A percentile compares a stretch with the other conserved stretches of the same genome.
Evolutionary conservation across 108 stramenopile species (phyloP).

Genomic region (Epipyxis sp.): DNA sequence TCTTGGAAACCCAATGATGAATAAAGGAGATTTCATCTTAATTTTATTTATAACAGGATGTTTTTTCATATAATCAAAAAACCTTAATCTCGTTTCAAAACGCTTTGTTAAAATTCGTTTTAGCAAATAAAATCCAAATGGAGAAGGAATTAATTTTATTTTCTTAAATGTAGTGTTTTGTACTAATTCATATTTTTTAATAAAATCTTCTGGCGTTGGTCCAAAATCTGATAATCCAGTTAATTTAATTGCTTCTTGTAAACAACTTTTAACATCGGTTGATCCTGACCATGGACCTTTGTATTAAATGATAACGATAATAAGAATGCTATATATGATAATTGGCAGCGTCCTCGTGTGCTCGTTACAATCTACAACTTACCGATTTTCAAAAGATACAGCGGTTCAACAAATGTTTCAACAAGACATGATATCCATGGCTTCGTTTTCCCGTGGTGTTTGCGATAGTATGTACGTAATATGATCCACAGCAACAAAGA

Average conservation of each 20-base stretch:
- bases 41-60: conserved; percentile 23
- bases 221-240: conserved; percentile 16
- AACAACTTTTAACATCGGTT: neutral
- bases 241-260: neutral
- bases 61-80: conserved; percentile 24
- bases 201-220: conserved; percentile 4
- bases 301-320: too few species aligned
- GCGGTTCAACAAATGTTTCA: too few species aligned
- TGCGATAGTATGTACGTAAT: too few species aligned
- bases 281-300: neutral
- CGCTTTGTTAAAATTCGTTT: neutral
- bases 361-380: too few species aligned
- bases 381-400: too few species aligned
- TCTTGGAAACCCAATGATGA: conserved; percentile 42
- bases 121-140: neutral
- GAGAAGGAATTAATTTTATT: neutral
- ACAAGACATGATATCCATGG: too few species aligned
- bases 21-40: conserved; percentile 36
- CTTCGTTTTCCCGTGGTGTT: too few species aligned
- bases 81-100: neutral
- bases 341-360: too few species aligned
- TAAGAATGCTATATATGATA: too few species aligned
- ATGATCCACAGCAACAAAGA: too few species aligned
- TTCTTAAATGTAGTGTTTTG: neutral
- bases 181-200: neutral